Evolutionary conservation across 1,284 basidiomycete species (phyloP).

Genomic region (Marasmius tenuissimus): DNA sequence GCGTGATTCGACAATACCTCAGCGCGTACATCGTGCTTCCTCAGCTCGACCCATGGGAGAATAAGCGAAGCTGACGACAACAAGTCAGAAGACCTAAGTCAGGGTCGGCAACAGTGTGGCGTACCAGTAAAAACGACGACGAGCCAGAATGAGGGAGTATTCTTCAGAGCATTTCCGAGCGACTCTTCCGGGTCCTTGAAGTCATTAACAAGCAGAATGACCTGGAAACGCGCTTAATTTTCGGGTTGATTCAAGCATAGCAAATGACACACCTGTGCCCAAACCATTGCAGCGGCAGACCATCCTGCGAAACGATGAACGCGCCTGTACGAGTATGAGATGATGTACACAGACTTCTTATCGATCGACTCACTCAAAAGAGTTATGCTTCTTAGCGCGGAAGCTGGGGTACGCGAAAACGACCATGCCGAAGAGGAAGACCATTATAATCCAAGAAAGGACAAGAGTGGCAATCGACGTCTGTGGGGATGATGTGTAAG

Average conservation of each 20-base stretch:
- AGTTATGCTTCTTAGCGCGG: constrained; percentile 34
- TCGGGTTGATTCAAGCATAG: not conserved
- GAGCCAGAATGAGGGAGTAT: constrained; percentile 41
- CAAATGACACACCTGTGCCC: constrained; percentile 31
- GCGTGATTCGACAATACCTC: constrained; percentile 44
- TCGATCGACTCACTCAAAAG: constrained; percentile 30
- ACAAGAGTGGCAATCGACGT: constrained; percentile 38
- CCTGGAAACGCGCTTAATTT: constrained; percentile 15
- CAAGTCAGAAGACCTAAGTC: not conserved
- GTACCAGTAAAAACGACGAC: constrained; percentile 33
- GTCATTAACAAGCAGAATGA: constrained; percentile 40
- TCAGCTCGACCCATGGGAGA: constrained; percentile 39
- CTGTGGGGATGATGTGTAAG: not conserved
- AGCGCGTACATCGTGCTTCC: constrained; percentile 38
- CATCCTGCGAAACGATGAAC: constrained; percentile 46
- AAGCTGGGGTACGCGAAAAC: constrained; percentile 37
- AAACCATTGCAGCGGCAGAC: constrained; percentile 41
- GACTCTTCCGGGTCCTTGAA: constrained; percentile 29
- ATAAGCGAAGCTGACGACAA: constrained; percentile 28
- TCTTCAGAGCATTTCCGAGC: constrained; percentile 36
- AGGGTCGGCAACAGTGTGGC: not conserved
- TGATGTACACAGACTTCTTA: not conserved
- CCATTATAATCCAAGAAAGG: constrained; percentile 39
- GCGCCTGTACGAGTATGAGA: not conserved
- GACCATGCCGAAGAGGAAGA: constrained; percentile 37